Percentiles rank a stretch among this genome's conserved stretches.
Evolutionary conservation across 345 rosid genomes (phyloP).

Genomic region (Ricinus communis): DNA sequence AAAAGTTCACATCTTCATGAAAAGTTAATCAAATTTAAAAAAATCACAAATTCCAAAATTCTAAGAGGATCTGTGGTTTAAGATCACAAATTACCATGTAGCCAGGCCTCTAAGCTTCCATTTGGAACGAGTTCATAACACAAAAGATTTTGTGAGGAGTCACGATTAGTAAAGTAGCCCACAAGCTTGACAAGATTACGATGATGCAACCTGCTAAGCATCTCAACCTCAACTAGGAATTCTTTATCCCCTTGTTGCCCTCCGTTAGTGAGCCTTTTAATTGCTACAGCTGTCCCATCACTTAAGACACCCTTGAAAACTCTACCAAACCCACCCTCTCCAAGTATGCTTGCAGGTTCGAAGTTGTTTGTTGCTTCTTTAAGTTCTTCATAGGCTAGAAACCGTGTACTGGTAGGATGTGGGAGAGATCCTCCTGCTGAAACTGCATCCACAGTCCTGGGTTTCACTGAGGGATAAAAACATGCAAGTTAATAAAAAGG

Average conservation of each 20-base stretch:
- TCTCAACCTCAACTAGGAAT: constrained; percentile 96
- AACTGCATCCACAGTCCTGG: constrained; percentile 47
- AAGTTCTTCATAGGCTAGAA: constrained; percentile 92
- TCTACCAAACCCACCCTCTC: constrained; percentile 98
- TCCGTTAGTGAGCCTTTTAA: constrained; percentile 88
- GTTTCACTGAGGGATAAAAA: constrained; percentile 51
- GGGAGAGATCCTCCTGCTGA: constrained; percentile 64
- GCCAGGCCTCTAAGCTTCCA: constrained; percentile 98
- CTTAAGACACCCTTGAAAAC: constrained; percentile 95
- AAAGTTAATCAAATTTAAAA: constrained; percentile 4
- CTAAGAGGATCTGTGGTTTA: not conserved
- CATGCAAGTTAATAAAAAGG: not conserved
- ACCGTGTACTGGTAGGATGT: constrained; percentile 82
- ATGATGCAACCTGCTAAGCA: constrained; percentile 99
- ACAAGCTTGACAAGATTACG: constrained; percentile 98
- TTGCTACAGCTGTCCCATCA: constrained; percentile 98
- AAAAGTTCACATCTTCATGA: not conserved
- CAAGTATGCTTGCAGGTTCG: constrained; percentile 75
- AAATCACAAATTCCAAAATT: constrained; percentile 5
- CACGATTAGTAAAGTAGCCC: constrained; percentile 88
- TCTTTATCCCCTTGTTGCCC: constrained; percentile 97
- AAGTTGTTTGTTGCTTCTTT: constrained; percentile 93
- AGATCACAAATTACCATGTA: constrained; percentile 64
- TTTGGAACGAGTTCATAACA: constrained; percentile 98
- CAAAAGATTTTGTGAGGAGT: constrained; percentile 86